Percentiles rank a stretch among this genome's conserved stretches.
These are phyloP conservation scores for Aspergillus baeticus DNA, from an alignment of 495 filamentous ascomycete species.

Conservation along the genomic window DNA sequence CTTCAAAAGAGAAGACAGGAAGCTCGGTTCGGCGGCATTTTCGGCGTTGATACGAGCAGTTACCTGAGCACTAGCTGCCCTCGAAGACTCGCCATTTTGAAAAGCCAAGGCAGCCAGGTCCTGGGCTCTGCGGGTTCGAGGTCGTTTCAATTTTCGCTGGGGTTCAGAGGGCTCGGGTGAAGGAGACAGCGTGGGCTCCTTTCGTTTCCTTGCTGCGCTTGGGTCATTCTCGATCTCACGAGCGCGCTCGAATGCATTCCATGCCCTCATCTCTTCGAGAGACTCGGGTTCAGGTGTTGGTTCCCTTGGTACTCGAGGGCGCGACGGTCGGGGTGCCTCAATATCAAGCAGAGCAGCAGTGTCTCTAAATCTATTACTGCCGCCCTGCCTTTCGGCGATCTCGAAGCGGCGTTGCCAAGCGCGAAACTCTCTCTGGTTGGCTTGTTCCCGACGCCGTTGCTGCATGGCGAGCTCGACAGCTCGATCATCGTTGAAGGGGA, in stretches of 20 bases:
- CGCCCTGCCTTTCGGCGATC: constrained; percentile 77
- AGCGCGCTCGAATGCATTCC: constrained; percentile 85
- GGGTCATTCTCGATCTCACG: constrained; percentile 62
- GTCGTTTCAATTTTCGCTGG: constrained; percentile 79
- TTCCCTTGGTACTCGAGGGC: constrained; percentile 42
- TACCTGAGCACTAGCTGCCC: constrained; percentile 32
- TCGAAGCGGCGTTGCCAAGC: constrained; percentile 77
- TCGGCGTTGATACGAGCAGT: constrained; percentile 32
- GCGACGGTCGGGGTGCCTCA: constrained; percentile 44
- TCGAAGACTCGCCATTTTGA: constrained; percentile 47
- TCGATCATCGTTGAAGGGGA: constrained; percentile 77
- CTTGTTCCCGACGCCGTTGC: constrained; percentile 57
- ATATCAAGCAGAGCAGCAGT: constrained; percentile 54
- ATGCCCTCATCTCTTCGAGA: constrained; percentile 76
- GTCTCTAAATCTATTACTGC: constrained; percentile 66
- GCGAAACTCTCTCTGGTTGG: constrained; percentile 65
- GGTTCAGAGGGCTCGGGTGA: constrained; percentile 60
- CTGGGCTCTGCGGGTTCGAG: constrained; percentile 62
- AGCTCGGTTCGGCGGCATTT: constrained; percentile 54
- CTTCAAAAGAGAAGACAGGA: constrained; percentile 78
- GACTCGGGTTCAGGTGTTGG: constrained; percentile 63
- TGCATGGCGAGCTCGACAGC: constrained; percentile 45
- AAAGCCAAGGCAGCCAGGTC: constrained; percentile 45
- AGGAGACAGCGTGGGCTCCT: constrained; percentile 74
- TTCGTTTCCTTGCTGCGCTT: constrained; percentile 64